phyloP scores from a whole-genome alignment of 208 protist species.

The Crithidia mellificae region DNA sequence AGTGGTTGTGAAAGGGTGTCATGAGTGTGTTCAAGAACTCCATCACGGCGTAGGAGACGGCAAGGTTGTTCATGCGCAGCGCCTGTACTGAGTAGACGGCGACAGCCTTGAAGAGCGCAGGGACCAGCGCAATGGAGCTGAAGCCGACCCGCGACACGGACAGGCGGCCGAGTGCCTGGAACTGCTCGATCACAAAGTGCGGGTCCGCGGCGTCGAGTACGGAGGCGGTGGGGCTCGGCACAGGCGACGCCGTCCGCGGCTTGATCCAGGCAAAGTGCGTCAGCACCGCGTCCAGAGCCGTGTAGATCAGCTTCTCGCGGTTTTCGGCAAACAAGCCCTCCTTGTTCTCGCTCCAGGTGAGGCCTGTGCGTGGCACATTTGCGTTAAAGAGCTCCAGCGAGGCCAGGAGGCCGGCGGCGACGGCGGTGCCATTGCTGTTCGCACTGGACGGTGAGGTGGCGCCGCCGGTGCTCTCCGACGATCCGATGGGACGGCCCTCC shows the following conservation, averaged over 20 bases:
- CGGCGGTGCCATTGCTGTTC: slow-evolving; percentile 7
- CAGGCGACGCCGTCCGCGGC: background rate
- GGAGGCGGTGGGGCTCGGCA: background rate
- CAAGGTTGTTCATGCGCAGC: slow-evolving; percentile 67
- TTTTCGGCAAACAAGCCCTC: slow-evolving; percentile 93
- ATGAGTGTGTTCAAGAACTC: slow-evolving; percentile 92
- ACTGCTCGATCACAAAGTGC: slow-evolving; percentile 56
- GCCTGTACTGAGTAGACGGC: slow-evolving; percentile 54
- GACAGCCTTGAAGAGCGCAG: slow-evolving; percentile 62
- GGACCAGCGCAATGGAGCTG: slow-evolving; percentile 77
- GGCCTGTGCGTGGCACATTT: slow-evolving; percentile 84
- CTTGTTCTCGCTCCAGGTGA: slow-evolving; percentile 84
- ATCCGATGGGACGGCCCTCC: slow-evolving; percentile 22
- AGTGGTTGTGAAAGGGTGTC: slow-evolving; percentile 93
- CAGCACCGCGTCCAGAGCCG: slow-evolving; percentile 66
- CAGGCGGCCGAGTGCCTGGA: slow-evolving; percentile 84
- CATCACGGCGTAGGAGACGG: slow-evolving; percentile 78
- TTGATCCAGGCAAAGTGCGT: slow-evolving; percentile 46
- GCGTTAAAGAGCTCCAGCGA: slow-evolving; percentile 87
- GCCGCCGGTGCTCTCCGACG: background rate
- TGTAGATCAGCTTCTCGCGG: slow-evolving; percentile 85
- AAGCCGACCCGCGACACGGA: slow-evolving; percentile 87
- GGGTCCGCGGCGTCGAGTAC: slow-evolving; percentile 17
- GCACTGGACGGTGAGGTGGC: background rate
- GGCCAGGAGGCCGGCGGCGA: slow-evolving; percentile 14